phyloP scores from a whole-genome alignment of 371 early-diverging fungal genomes.

The Mortierella sp. region DNA sequence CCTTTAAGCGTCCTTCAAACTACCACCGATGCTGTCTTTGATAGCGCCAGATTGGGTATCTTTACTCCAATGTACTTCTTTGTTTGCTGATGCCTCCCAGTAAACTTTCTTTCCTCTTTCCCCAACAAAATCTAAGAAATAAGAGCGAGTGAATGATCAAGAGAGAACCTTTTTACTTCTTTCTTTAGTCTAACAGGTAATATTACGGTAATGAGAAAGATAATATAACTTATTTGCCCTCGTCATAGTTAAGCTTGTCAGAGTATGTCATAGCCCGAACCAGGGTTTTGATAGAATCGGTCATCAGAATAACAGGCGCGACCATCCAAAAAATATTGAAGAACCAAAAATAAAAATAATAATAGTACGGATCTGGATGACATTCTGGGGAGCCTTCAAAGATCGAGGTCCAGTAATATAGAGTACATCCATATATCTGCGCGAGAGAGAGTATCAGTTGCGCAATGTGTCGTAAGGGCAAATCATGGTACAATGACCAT shows the following conservation, averaged over 20 bases:
- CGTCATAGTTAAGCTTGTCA: not conserved
- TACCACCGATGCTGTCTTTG: too few species aligned
- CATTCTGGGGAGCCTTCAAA: constrained; percentile 72
- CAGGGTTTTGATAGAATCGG: constrained; percentile 10
- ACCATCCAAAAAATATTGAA: constrained; percentile 80
- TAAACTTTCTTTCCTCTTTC: too few species aligned
- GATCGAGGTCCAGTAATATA: constrained; percentile 76
- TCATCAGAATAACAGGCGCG: constrained; percentile 65
- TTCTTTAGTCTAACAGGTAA: too few species aligned
- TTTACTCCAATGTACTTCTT: constrained; percentile 80
- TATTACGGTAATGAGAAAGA: not conserved
- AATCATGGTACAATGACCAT: constrained; percentile 68
- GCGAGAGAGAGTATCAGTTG: constrained; percentile 77
- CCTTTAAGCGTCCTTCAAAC: too few species aligned
- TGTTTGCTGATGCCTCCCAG: too few species aligned
- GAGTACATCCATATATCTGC: constrained; percentile 80
- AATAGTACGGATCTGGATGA: constrained; percentile 75
- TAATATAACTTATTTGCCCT: not conserved
- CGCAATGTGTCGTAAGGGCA: constrained; percentile 73
- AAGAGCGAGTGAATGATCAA: too few species aligned
- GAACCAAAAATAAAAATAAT: constrained; percentile 79
- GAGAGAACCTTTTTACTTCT: too few species aligned
- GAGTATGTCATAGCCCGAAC: not conserved
- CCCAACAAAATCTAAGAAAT: too few species aligned
- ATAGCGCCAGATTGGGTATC: constrained; percentile 87